Evolutionary conservation across 2,329 filamentous ascomycete species (phyloP).

Genomic region (Fusarium euwallaceae): DNA sequence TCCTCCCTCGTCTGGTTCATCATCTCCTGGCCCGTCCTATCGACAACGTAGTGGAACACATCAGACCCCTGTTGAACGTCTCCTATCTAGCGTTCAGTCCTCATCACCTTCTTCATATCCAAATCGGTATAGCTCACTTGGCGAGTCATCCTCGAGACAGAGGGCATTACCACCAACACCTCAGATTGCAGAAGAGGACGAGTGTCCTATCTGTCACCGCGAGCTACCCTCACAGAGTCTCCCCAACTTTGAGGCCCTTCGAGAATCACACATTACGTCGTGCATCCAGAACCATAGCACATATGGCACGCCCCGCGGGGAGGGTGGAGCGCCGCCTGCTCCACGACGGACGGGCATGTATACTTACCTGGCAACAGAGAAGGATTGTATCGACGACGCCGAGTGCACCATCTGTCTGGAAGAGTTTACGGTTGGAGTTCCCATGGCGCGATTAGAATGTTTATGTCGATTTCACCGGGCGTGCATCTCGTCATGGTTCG

Average conservation of each 20-base stretch:
- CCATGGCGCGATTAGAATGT: conserved; percentile 76
- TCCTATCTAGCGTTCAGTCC: conserved; percentile 54
- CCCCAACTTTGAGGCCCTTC: conserved; percentile 65
- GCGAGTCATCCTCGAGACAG: conserved; percentile 54
- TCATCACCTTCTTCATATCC: conserved; percentile 50
- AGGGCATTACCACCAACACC: conserved; percentile 59
- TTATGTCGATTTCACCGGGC: conserved; percentile 73
- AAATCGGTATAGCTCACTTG: conserved; percentile 49
- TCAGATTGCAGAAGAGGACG: conserved; percentile 78
- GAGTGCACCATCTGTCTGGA: conserved; percentile 78
- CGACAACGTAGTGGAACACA: conserved; percentile 50
- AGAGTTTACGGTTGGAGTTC: conserved; percentile 72
- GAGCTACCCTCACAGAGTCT: conserved; percentile 74
- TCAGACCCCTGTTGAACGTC: conserved; percentile 54
- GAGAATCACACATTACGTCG: conserved; percentile 69
- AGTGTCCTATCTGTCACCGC: conserved; percentile 81
- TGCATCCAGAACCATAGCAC: conserved; percentile 70
- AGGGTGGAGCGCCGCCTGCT: conserved; percentile 47
- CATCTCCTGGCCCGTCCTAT: conserved; percentile 46
- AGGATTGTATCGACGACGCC: conserved; percentile 76
- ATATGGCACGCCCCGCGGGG: conserved; percentile 55
- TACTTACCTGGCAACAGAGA: conserved; percentile 74
- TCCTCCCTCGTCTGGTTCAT: conserved; percentile 34
- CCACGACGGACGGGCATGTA: conserved; percentile 71
- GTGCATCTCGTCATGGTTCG: conserved; percentile 74